Base-by-base conservation (phyloP, 78 protist species). In the Tieghemostelium lacteum region DNA sequence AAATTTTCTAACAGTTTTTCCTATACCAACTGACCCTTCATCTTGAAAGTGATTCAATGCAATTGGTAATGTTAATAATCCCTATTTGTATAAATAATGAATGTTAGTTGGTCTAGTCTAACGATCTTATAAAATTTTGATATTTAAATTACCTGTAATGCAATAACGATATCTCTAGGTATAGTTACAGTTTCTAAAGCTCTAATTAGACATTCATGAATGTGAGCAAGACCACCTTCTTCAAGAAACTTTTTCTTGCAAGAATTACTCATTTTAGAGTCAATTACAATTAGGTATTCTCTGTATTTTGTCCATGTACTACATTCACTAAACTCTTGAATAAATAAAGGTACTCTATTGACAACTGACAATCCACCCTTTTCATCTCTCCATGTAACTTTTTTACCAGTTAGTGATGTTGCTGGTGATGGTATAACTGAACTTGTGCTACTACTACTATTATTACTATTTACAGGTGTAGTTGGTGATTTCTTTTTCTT, bases 201-300 rank as follows among this genome's bases (percentile, higher is more conserved):
- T 50, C 65, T 63, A 5, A 63, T 69, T 37, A 83, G 40, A 58
- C 63, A 62, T 20, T 73, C 52, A 31, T 83, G 91, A 4, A 83
- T 61, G 36, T 40, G 66, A 36, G 49, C 34, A 8, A 83, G 19
- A 17, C 91, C 91, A 31, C 91, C 88, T 19, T 52, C 60, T n/a
- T 80, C 88, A 19, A 80, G 36, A 77, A 77, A 64, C 71, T 61
- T 66, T 61, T 83, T 83, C 50, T 69, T 66, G 29, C 91, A 83
- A 3, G 76, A 31, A 69, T 83, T 83, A n/a, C 80, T 83, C 54
- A 83, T 83, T 45, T 69, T 83, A 1, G 34, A 22, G 2, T 83
- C 71, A 0, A 83, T 19, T 5, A 69, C 78, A 10, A 40, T 34
- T 37, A 83, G 40, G 57, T 42, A 83, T 31, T 83, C 91, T 29